A percentile compares a stretch with the other conserved stretches of the same genome.
Conservation (phyloP, 2,329 filamentous ascomycete genomes). For the Metarhizium album region DNA sequence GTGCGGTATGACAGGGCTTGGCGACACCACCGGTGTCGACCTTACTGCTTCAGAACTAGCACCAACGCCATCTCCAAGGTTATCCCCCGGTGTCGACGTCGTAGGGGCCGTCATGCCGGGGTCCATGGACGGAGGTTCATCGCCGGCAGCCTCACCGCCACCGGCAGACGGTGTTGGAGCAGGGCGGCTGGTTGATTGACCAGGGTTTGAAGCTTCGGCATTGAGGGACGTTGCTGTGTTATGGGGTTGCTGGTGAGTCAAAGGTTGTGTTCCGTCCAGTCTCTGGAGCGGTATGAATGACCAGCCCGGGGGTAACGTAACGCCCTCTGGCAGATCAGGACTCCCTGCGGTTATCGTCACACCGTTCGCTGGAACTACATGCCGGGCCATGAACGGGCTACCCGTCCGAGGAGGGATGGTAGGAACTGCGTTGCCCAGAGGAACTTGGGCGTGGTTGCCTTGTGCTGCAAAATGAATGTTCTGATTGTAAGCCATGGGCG, state of each 20-base stretch:
- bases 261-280: constrained; percentile 26
- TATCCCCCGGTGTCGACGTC: background rate
- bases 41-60: constrained; percentile 8
- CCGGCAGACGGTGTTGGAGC: background rate
- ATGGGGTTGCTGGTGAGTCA: constrained; percentile 10
- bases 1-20: constrained; percentile 36
- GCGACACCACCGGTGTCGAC: constrained; percentile 30
- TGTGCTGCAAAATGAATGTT: constrained; percentile 11
- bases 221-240: constrained; percentile 8
- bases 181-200: constrained; percentile 3
- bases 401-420: constrained; percentile 24
- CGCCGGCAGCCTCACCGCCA: background rate
- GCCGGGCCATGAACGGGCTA: constrained; percentile 34
- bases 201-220: constrained; percentile 9
- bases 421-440: constrained; percentile 13
- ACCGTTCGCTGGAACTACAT: constrained; percentile 33
- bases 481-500: constrained; percentile 9
- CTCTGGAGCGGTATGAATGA: constrained; percentile 51
- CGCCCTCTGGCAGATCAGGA: constrained; percentile 49
- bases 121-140: background rate
- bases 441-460: constrained; percentile 10
- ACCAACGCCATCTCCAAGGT: background rate
- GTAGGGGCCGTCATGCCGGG: background rate
- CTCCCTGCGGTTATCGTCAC: constrained; percentile 48
- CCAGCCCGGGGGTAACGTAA: constrained; percentile 56